A percentile compares a stretch with the other conserved stretches of the same genome.
Evolutionary conservation across 1,284 basidiomycete genomes (phyloP).

Genomic region (Irpex sp.): DNA sequence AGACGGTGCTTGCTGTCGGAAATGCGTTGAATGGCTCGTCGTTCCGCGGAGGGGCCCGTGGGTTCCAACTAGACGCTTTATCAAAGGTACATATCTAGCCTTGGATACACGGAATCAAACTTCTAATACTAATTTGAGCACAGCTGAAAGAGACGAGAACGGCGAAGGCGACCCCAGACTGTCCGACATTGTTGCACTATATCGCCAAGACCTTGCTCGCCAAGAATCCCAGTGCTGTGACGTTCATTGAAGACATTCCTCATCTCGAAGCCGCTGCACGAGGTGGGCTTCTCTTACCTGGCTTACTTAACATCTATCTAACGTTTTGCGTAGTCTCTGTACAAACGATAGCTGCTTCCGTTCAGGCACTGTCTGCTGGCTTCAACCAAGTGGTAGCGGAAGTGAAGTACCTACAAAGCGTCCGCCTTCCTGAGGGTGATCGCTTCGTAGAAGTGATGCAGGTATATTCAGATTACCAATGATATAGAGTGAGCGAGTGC

Average conservation of each 20-base stretch:
- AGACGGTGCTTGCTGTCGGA: slow-evolving; percentile 75
- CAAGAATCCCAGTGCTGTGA: slow-evolving; percentile 61
- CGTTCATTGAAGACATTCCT: slow-evolving; percentile 80
- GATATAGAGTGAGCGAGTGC: background rate
- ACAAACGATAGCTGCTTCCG: slow-evolving; percentile 56
- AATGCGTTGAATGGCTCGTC: slow-evolving; percentile 81
- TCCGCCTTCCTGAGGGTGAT: slow-evolving; percentile 42
- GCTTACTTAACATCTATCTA: background rate
- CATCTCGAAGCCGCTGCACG: slow-evolving; percentile 81
- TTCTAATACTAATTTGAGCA: background rate
- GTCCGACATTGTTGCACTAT: slow-evolving; percentile 87
- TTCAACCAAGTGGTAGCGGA: slow-evolving; percentile 58
- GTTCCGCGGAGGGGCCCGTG: slow-evolving; percentile 80
- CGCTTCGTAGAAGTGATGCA: slow-evolving; percentile 67
- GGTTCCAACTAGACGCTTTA: slow-evolving; percentile 81
- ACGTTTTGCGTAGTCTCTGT: slow-evolving; percentile 55
- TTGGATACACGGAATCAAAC: too few relatives aligned
- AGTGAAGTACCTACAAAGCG: slow-evolving; percentile 39
- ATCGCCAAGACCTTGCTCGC: slow-evolving; percentile 73
- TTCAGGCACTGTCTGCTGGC: slow-evolving; percentile 56
- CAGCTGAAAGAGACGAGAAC: slow-evolving; percentile 87
- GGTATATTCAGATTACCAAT: slow-evolving; percentile 32
- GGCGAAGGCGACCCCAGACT: slow-evolving; percentile 59
- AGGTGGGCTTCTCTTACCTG: slow-evolving; percentile 39
- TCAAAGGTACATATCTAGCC: slow-evolving; percentile 55